A percentile compares a stretch with the other conserved stretches of the same genome.
Conservation (phyloP, 176 grass and related monocot species). For the Luzula sylvatica region DNA sequence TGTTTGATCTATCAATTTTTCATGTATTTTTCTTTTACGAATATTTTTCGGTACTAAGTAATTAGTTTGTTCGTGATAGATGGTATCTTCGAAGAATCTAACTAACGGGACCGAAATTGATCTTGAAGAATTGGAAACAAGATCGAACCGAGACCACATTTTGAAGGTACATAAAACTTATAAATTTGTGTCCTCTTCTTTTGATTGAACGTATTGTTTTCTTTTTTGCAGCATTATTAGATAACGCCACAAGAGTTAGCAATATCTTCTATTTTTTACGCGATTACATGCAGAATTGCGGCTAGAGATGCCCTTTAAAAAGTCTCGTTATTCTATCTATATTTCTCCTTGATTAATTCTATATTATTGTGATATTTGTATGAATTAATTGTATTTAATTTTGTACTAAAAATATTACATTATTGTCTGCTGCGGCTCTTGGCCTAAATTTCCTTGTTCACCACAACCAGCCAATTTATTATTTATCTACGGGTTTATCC, state of each 20-base stretch:
- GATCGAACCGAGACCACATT: slow-evolving; percentile 51
- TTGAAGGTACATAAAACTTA: slow-evolving; percentile 40
- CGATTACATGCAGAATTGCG: slow-evolving; percentile 65
- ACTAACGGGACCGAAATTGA: slow-evolving; percentile 52
- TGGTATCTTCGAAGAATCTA: slow-evolving; percentile 53
- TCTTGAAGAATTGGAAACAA: slow-evolving; percentile 43
- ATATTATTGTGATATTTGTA: too few species aligned
- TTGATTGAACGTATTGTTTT: not conserved
- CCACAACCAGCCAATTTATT: too few species aligned
- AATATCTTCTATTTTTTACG: slow-evolving; percentile 44
- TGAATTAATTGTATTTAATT: too few species aligned
- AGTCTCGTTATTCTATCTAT: not conserved
- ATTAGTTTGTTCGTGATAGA: slow-evolving; percentile 25
- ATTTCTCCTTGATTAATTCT: not conserved
- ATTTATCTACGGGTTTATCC: too few species aligned
- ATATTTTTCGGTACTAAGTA: not conserved
- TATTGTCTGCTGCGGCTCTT: too few species aligned
- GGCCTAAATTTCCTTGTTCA: too few species aligned
- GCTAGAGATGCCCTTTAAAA: slow-evolving; percentile 56
- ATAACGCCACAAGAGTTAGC: slow-evolving; percentile 70
- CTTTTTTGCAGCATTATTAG: slow-evolving; percentile 54
- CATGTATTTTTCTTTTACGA: not conserved
- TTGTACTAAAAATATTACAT: too few species aligned
- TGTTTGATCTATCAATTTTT: not conserved
- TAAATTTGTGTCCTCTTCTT: not conserved